Conservation (phyloP, 2,329 filamentous ascomycete genomes). For the Talaromyces sp. region DNA sequence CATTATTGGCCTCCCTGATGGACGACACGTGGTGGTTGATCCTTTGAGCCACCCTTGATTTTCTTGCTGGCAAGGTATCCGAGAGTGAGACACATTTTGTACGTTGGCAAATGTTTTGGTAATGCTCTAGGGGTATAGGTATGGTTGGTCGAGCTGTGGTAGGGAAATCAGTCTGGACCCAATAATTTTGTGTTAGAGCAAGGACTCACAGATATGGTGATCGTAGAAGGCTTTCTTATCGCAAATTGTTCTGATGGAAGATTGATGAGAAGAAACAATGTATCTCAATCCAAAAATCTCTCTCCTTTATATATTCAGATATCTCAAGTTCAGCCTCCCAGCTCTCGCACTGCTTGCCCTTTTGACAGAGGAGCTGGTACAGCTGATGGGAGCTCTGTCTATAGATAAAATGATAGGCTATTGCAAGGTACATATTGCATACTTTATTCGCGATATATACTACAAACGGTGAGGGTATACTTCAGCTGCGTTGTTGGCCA, state of each 20-base stretch:
- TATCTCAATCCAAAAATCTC: background rate
- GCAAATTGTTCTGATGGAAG: background rate
- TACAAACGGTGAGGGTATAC: background rate
- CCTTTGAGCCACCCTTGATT: background rate
- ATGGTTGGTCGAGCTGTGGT: background rate
- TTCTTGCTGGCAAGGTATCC: background rate
- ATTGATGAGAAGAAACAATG: background rate
- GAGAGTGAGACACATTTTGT: conserved; percentile 2
- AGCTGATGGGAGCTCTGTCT: background rate
- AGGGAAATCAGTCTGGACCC: background rate
- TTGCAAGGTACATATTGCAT: background rate
- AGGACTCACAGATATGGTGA: background rate
- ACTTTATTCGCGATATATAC: background rate
- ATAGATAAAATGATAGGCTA: background rate
- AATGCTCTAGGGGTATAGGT: background rate
- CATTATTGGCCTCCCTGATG: background rate
- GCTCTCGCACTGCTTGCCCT: background rate
- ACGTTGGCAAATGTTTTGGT: background rate
- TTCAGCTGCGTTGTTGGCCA: background rate
- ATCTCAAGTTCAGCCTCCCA: background rate
- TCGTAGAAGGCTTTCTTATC: background rate
- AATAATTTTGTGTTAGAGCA: background rate
- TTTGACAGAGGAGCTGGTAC: background rate
- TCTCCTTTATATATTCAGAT: background rate
- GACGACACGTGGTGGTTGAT: background rate